phyloP scores from a whole-genome alignment of 768 basidiomycete genomes.

The Tylopilus vinaceipallidus region DNA sequence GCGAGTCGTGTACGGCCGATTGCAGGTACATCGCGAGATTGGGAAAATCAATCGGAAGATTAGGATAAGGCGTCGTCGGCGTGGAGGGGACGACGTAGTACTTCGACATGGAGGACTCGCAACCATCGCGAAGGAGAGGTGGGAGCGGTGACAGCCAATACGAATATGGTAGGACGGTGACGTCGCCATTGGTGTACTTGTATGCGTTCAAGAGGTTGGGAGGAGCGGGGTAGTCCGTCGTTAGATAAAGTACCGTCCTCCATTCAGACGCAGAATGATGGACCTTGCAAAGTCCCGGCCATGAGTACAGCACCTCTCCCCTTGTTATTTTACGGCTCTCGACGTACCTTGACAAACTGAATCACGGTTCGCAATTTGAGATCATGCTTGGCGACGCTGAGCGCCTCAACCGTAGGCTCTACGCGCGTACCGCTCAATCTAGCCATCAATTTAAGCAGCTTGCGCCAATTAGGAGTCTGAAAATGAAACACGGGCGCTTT shows the following conservation, averaged over 20 bases:
- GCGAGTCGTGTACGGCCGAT: constrained; percentile 65
- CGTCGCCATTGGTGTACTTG: constrained; percentile 56
- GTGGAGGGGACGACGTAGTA: constrained; percentile 70
- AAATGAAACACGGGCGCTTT: constrained; percentile 67
- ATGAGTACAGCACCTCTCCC: not conserved
- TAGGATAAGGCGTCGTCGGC: constrained; percentile 57
- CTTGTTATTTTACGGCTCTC: not conserved
- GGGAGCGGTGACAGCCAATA: constrained; percentile 62
- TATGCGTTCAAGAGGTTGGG: constrained; percentile 39
- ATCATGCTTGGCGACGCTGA: constrained; percentile 53
- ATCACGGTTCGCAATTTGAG: constrained; percentile 69
- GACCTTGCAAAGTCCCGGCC: constrained; percentile 39
- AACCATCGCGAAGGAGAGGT: constrained; percentile 58
- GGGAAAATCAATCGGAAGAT: constrained; percentile 72
- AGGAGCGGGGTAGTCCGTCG: constrained; percentile 67
- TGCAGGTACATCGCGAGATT: constrained; percentile 75
- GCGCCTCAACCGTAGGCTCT: constrained; percentile 67
- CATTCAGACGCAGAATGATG: constrained; percentile 60
- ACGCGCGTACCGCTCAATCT: constrained; percentile 66
- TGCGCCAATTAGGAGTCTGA: constrained; percentile 72
- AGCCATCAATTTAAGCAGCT: constrained; percentile 73
- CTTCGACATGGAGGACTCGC: constrained; percentile 63
- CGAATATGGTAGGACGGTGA: constrained; percentile 69
- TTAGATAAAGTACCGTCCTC: constrained; percentile 76
- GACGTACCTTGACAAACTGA: constrained; percentile 72